These are phyloP conservation scores for Ottelia alismoides DNA, from an alignment of 106 monocot genomes.

Conservation along the genomic window DNA sequence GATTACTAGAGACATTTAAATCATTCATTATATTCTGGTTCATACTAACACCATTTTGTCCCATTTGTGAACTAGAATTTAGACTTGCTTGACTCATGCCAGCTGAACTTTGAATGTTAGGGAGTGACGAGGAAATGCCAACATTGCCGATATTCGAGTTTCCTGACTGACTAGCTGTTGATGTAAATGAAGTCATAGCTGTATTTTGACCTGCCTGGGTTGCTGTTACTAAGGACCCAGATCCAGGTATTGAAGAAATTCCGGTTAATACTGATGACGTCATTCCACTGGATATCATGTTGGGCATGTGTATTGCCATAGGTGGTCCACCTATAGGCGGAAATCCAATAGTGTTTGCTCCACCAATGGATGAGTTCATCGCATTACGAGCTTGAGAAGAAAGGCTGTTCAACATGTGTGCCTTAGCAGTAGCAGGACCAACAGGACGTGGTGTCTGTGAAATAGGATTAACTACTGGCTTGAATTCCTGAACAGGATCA, in stretches of 20 bases:
- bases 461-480: slow-evolving; percentile 49
- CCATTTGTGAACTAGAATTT: slow-evolving; percentile 43
- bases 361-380: slow-evolving; percentile 47
- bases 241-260: slow-evolving; percentile 44
- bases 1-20: slow-evolving; percentile 37
- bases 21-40: slow-evolving; percentile 52
- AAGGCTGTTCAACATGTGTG: slow-evolving; percentile 77
- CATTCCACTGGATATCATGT: slow-evolving; percentile 87
- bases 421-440: slow-evolving; percentile 64
- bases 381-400: slow-evolving; percentile 60
- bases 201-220: slow-evolving; percentile 55
- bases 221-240: slow-evolving; percentile 32
- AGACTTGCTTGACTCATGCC: slow-evolving; percentile 51
- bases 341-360: slow-evolving; percentile 53
- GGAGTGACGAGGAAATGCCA: slow-evolving; percentile 50
- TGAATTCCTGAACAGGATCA: slow-evolving; percentile 64
- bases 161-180: slow-evolving; percentile 52
- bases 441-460: slow-evolving; percentile 56
- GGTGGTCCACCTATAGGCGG: slow-evolving; percentile 43
- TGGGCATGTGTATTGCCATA: slow-evolving; percentile 88
- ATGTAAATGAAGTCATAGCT: slow-evolving; percentile 47
- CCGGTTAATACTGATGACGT: slow-evolving; percentile 42
- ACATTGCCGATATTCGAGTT: slow-evolving; percentile 51
- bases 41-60: slow-evolving; percentile 68
- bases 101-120: slow-evolving; percentile 44